Percentiles rank a stretch among this genome's conserved stretches.
Conservation (phyloP, 768 basidiomycete genomes). For the Boletus reticuloceps region DNA sequence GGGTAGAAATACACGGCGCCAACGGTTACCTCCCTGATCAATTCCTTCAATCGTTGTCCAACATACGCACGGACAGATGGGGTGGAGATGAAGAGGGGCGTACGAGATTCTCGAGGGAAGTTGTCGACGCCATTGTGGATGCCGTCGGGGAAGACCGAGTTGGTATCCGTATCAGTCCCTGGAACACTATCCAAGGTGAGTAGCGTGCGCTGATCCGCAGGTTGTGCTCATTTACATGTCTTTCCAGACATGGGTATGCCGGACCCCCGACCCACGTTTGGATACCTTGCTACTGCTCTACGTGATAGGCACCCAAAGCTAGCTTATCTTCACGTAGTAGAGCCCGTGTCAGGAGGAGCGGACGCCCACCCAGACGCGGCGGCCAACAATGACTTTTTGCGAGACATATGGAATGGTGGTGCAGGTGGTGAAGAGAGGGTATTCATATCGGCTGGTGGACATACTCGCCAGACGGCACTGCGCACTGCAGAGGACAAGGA, state of each 20-base stretch:
- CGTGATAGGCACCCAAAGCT: slow-evolving; percentile 27
- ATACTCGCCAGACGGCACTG: not conserved
- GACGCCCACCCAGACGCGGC: not conserved
- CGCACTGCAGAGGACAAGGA: not conserved
- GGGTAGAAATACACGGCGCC: too few species aligned
- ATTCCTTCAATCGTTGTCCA: too few species aligned
- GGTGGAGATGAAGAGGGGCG: slow-evolving; percentile 60
- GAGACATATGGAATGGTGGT: not conserved
- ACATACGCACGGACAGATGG: slow-evolving; percentile 33
- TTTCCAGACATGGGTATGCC: not conserved
- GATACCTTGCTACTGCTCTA: slow-evolving; percentile 44
- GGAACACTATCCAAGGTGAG: slow-evolving; percentile 34
- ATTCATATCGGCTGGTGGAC: not conserved
- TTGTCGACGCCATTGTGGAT: slow-evolving; percentile 27
- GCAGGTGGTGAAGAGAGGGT: not conserved
- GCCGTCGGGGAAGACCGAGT: slow-evolving; percentile 44
- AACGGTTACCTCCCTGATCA: too few species aligned
- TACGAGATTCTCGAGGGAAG: slow-evolving; percentile 43
- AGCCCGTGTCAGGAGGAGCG: not conserved
- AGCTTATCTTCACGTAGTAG: slow-evolving; percentile 49
- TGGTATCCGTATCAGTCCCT: slow-evolving; percentile 45
- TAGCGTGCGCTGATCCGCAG: not conserved
- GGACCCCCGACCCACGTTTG: slow-evolving; percentile 35
- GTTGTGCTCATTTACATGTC: not conserved
- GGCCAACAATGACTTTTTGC: not conserved